These are phyloP conservation scores for Ustilago cynodontis DNA, from an alignment of 1,284 basidiomycete species.

Conservation along the genomic window DNA sequence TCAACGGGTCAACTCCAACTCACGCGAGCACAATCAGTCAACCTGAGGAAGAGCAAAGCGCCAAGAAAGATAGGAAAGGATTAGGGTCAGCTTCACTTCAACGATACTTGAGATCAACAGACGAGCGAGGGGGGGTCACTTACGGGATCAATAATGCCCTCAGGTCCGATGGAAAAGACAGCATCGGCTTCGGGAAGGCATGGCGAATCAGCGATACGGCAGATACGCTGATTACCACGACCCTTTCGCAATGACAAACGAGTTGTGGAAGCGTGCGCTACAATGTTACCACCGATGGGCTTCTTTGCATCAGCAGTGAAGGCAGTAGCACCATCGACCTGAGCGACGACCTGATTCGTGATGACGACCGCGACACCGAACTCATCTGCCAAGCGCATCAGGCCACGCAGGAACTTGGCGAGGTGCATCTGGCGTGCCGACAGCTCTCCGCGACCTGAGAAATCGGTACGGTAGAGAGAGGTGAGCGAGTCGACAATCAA, in stretches of 20 bases:
- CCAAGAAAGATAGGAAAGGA: background rate
- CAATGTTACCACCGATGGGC: slow-evolving; percentile 77
- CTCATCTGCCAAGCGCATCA: slow-evolving; percentile 95
- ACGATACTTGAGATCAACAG: background rate
- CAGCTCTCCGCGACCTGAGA: slow-evolving; percentile 92
- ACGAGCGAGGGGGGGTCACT: slow-evolving; percentile 1
- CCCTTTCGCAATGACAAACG: slow-evolving; percentile 89
- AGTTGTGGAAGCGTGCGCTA: slow-evolving; percentile 70
- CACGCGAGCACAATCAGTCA: background rate
- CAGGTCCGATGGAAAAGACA: slow-evolving; percentile 83
- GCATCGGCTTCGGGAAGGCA: slow-evolving; percentile 97
- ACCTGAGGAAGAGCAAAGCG: background rate
- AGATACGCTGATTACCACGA: slow-evolving; percentile 90
- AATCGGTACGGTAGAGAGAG: slow-evolving; percentile 95
- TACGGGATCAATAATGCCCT: slow-evolving; percentile 71
- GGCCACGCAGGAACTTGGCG: slow-evolving; percentile 93
- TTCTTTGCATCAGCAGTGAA: slow-evolving; percentile 82
- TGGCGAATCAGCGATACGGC: slow-evolving; percentile 97
- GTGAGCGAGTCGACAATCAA: slow-evolving; percentile 98
- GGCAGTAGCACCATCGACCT: slow-evolving; percentile 77
- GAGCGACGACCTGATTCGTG: slow-evolving; percentile 98
- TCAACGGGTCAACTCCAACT: background rate
- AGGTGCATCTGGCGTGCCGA: slow-evolving; percentile 95
- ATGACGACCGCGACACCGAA: slow-evolving; percentile 98
- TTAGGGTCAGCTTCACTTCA: background rate